Evolutionary conservation across 192 early-diverging fungal species (phyloP).

Genomic region (Umbelopsis sp.): DNA sequence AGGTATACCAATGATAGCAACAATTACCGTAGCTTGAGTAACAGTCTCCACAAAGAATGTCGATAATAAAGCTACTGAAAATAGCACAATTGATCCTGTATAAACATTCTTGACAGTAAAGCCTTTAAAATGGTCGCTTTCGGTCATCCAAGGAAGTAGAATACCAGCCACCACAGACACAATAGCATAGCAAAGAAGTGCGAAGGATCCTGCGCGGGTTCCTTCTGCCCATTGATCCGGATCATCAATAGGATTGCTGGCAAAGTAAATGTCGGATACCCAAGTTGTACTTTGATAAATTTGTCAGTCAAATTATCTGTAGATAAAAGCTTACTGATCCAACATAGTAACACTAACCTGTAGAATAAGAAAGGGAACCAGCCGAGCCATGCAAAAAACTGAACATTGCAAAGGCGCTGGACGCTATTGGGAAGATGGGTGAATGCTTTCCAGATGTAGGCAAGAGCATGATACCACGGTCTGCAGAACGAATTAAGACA

Average conservation of each 20-base stretch:
- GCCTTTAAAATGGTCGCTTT: conserved; percentile 32
- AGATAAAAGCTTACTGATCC: not conserved
- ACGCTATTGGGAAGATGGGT: conserved; percentile 69
- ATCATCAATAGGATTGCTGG: conserved; percentile 14
- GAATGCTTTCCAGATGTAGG: conserved; percentile 60
- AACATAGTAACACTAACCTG: conserved; percentile 51
- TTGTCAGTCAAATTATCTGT: not conserved
- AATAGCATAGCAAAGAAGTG: conserved; percentile 78
- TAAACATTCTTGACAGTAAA: conserved; percentile 65
- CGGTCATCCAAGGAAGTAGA: conserved; percentile 54
- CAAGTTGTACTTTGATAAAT: conserved; percentile 55
- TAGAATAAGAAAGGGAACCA: conserved; percentile 98
- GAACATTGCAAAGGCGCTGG: conserved; percentile 80
- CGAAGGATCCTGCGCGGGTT: conserved; percentile 84
- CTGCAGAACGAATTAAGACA: conserved; percentile 33
- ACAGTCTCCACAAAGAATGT: conserved; percentile 66
- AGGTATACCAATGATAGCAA: conserved; percentile 76
- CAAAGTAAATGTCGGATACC: conserved; percentile 60
- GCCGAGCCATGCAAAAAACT: conserved; percentile 95
- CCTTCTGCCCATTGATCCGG: conserved; percentile 47
- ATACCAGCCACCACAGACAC: conserved; percentile 68
- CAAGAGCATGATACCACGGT: conserved; percentile 44
- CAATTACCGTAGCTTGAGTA: conserved; percentile 62
- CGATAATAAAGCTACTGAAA: conserved; percentile 65
- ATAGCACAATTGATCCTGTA: conserved; percentile 69